These are phyloP conservation scores for Naganishia albida DNA, from an alignment of 1,284 basidiomycete species.

Conservation along the genomic window DNA sequence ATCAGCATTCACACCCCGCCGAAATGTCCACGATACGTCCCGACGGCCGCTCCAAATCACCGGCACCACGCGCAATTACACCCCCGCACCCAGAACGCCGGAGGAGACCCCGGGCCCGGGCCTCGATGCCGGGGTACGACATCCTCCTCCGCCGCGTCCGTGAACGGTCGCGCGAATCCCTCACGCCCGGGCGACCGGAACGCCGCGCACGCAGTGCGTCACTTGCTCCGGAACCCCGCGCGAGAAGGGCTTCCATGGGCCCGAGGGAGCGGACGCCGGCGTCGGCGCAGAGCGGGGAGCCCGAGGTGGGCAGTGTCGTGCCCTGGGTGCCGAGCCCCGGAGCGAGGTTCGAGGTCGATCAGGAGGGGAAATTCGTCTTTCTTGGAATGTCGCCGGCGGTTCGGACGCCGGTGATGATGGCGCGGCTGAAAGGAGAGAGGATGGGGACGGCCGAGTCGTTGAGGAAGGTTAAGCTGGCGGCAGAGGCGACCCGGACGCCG, in stretches of 20 bases:
- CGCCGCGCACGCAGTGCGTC: background rate
- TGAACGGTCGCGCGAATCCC: background rate
- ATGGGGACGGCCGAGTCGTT: background rate
- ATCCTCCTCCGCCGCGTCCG: constrained; percentile 6
- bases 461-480: background rate
- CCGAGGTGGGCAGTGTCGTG: background rate
- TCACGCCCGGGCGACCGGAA: background rate
- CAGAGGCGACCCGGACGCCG: background rate
- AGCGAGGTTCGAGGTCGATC: constrained; percentile 9
- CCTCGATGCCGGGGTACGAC: constrained; percentile 12
- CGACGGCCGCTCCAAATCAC: too few species aligned
- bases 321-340: constrained; percentile 7
- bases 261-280: background rate
- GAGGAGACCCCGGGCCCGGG: background rate
- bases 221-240: background rate
- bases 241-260: constrained; percentile 1
- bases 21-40: too few species aligned
- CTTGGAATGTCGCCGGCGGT: background rate
- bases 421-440: background rate
- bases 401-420: background rate
- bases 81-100: too few species aligned
- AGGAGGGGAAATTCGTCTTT: background rate
- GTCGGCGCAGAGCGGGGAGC: background rate
- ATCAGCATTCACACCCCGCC: too few species aligned
- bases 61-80: too few species aligned